Base-by-base conservation (phyloP, 257 asterid genomes). In the Sherardia arvensis region DNA sequence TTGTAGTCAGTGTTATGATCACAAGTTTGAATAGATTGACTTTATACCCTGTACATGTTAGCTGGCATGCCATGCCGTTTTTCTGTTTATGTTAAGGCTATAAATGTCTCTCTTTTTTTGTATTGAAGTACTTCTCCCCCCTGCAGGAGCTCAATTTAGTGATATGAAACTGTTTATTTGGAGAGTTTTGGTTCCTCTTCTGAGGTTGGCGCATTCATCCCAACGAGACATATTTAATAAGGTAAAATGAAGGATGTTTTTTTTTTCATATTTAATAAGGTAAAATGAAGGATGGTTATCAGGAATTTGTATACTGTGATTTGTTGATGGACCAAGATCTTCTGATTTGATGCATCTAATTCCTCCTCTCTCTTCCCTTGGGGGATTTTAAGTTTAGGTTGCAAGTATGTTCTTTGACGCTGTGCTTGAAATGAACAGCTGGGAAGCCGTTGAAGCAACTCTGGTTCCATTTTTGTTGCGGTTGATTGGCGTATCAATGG, bases 381-480 rank as follows among this genome's bases (percentile, higher is more conserved):
- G 21, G 63, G 33, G 49, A 59, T 64, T 66, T 30, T 71, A 72
- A 61, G 59, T 67, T 67, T 80, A 90, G 97, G 95, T 79, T 65
- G 78, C 86, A 47, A 72, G 81, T 69, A 71, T 82, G 78, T 81
- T 84, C 73, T 84, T 87, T 73, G 78, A 78, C 70, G 85, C 77
- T 68, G 80, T 90, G 66, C 61, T 61, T 62, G 87, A 80, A 70
- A 85, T 87, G 77, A 81, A 80, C 70, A 78, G 81, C 76, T 90
- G 97, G 97, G 81, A 36, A 56, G 83, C 83, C 64, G 79, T 90
- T 71, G 97, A 81, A 74, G 79, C 49, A 59, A 81, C 85, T 58
- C 55, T 85, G 75, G 81, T 84, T 73, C 97, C 92, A 20, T 84
- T 85, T 64, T 68, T 90, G 72, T 82, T 90, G 74, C 78, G 93